phyloP scores from a whole-genome alignment of 2,329 filamentous ascomycete genomes.

The Venturia carpophila region DNA sequence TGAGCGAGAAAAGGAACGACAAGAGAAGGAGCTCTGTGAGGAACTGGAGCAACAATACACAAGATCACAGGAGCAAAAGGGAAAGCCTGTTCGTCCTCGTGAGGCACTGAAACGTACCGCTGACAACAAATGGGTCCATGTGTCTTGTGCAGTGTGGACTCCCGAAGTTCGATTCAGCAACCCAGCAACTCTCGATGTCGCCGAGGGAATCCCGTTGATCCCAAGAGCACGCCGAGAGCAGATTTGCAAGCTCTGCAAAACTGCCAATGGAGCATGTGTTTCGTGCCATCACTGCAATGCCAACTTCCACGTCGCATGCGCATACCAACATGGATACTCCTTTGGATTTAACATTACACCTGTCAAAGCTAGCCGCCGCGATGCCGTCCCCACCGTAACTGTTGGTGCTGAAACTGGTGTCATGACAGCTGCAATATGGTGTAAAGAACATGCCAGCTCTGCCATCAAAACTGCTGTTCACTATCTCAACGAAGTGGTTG shows the following conservation, averaged over 20 bases:
- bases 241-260: constrained; percentile 76
- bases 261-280: constrained; percentile 70
- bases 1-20: constrained; percentile 77
- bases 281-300: constrained; percentile 67
- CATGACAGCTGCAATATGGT: constrained; percentile 85
- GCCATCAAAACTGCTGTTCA: constrained; percentile 60
- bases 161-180: constrained; percentile 90
- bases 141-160: constrained; percentile 85
- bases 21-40: constrained; percentile 72
- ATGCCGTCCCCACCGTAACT: constrained; percentile 70
- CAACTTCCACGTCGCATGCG: constrained; percentile 81
- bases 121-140: constrained; percentile 97
- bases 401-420: constrained; percentile 68
- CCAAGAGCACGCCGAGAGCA: constrained; percentile 64
- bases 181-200: constrained; percentile 71
- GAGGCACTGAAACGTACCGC: constrained; percentile 90
- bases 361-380: constrained; percentile 79
- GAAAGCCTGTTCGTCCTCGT: constrained; percentile 73
- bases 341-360: constrained; percentile 88
- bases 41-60: constrained; percentile 75
- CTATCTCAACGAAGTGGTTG: constrained; percentile 66
- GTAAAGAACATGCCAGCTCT: constrained; percentile 68
- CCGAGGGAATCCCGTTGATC: constrained; percentile 84
- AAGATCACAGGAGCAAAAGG: constrained; percentile 73
- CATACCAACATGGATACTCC: constrained; percentile 70